phyloP scores from a whole-genome alignment of 495 filamentous ascomycete genomes.

The Bacidia rubella region DNA sequence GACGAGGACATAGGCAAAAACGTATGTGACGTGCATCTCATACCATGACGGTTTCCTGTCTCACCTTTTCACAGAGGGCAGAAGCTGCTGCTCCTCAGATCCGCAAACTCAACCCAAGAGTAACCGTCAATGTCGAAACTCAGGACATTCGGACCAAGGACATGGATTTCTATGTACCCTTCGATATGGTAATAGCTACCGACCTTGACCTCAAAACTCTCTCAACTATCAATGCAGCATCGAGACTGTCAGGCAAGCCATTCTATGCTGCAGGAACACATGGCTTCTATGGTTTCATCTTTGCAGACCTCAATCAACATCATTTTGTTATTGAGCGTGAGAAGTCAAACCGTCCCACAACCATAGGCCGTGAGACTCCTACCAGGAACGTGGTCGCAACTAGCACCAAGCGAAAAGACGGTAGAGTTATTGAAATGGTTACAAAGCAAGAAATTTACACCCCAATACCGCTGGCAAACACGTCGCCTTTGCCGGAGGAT shows the following conservation, averaged over 20 bases:
- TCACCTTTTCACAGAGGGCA: slow-evolving; percentile 45
- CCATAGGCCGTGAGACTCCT: slow-evolving; percentile 49
- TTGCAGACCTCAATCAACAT: slow-evolving; percentile 80
- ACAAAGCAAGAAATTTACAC: slow-evolving; percentile 85
- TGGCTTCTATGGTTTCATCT: slow-evolving; percentile 89
- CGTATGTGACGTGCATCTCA: slow-evolving; percentile 34
- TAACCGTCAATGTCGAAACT: slow-evolving; percentile 58
- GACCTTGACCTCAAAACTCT: slow-evolving; percentile 63
- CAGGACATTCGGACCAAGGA: slow-evolving; percentile 45
- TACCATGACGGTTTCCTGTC: neutral
- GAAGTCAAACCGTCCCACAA: slow-evolving; percentile 59
- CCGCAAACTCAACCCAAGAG: slow-evolving; percentile 78
- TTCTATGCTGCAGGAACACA: slow-evolving; percentile 86
- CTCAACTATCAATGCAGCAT: slow-evolving; percentile 66
- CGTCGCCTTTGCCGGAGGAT: slow-evolving; percentile 57
- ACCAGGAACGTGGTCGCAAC: slow-evolving; percentile 65
- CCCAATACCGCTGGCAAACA: slow-evolving; percentile 65
- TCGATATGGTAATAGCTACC: slow-evolving; percentile 83
- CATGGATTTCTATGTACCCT: slow-evolving; percentile 58
- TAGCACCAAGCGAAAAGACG: slow-evolving; percentile 56
- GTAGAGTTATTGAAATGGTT: slow-evolving; percentile 72
- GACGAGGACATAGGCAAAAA: slow-evolving; percentile 64
- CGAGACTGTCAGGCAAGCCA: slow-evolving; percentile 55
- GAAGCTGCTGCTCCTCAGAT: slow-evolving; percentile 68
- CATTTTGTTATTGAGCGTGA: slow-evolving; percentile 77